Conservation (phyloP, 2,329 filamentous ascomycete genomes). For the Bretziella fagacearum region DNA sequence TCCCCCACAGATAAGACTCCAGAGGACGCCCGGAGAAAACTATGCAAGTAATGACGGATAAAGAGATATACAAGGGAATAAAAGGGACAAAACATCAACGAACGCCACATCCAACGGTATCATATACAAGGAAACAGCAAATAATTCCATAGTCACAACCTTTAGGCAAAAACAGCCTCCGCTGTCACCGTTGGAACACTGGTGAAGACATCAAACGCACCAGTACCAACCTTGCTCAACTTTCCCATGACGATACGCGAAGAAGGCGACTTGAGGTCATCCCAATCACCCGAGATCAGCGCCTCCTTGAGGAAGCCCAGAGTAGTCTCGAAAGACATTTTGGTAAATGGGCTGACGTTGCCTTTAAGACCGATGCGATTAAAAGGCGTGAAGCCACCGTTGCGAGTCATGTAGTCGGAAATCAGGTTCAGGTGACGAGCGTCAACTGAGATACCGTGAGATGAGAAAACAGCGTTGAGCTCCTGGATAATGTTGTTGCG, state of each 20-base stretch:
- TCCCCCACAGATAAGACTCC: no score
- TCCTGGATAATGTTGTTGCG: constrained; percentile 76
- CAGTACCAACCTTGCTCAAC: constrained; percentile 71
- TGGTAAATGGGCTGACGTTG: constrained; percentile 81
- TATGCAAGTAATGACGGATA: no score
- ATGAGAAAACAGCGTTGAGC: constrained; percentile 67
- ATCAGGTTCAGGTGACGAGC: constrained; percentile 87
- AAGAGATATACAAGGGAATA: no score
- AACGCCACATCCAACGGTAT: no score
- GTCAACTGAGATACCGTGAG: constrained; percentile 86
- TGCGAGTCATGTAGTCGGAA: constrained; percentile 93
- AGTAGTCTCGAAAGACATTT: constrained; percentile 99
- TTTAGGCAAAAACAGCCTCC: constrained; percentile 23
- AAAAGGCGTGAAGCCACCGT: constrained; percentile 77
- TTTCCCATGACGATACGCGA: constrained; percentile 76
- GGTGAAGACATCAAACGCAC: constrained; percentile 74
- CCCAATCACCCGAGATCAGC: constrained; percentile 75
- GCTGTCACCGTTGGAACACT: constrained; percentile 31
- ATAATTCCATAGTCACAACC: neutral
- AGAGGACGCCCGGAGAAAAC: no score
- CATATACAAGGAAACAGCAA: neutral
- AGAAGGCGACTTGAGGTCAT: constrained; percentile 72
- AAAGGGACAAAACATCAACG: no score
- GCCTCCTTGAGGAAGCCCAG: constrained; percentile 86
- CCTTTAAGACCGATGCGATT: constrained; percentile 76